phyloP scores from a whole-genome alignment of 2,329 filamentous ascomycete species.

The Colletotrichum noveboracense region DNA sequence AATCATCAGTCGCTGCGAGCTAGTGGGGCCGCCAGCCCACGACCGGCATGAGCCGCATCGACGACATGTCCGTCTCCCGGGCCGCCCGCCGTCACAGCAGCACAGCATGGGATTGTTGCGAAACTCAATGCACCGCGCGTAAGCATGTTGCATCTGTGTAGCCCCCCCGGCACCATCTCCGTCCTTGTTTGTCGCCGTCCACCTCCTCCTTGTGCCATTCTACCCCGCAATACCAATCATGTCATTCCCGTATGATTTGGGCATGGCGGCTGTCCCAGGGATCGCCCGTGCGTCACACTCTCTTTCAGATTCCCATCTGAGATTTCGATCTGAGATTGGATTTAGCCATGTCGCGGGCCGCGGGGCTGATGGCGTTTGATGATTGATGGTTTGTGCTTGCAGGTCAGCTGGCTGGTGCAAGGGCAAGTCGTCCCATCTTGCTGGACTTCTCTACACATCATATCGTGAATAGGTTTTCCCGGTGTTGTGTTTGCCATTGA shows the following conservation, averaged over 20 bases:
- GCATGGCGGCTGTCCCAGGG: background rate
- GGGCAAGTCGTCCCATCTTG: background rate
- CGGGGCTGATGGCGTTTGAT: background rate
- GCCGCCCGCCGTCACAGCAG: background rate
- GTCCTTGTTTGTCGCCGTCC: background rate
- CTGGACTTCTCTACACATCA: background rate
- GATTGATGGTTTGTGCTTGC: background rate
- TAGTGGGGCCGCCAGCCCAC: background rate
- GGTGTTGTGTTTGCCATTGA: background rate
- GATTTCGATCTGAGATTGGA: background rate
- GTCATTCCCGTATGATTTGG: background rate
- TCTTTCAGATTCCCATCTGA: constrained; percentile 7
- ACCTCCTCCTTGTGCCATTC: background rate
- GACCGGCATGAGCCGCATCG: background rate
- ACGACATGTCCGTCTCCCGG: background rate
- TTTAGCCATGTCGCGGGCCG: background rate
- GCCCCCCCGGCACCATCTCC: background rate
- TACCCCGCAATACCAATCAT: background rate
- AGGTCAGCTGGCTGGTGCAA: background rate
- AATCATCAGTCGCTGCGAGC: constrained; percentile 9
- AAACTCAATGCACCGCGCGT: background rate
- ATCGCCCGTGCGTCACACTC: background rate
- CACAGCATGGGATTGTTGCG: background rate
- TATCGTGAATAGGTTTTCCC: background rate
- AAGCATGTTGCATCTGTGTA: background rate